Base-by-base conservation (phyloP, 495 filamentous ascomycete genomes). In the Rusavskia elegans region DNA sequence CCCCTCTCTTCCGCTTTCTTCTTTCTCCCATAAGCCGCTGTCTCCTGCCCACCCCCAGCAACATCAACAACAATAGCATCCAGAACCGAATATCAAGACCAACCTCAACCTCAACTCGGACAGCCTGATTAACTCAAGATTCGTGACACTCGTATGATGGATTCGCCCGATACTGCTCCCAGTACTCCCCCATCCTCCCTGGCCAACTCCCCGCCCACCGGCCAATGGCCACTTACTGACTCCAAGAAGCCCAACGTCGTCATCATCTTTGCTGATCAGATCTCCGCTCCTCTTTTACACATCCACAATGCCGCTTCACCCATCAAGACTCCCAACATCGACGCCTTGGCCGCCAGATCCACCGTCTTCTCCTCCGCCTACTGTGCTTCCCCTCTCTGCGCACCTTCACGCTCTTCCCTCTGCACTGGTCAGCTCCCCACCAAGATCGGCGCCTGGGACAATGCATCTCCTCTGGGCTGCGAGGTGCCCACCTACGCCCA, bases 241-340 rank as follows among this genome's bases (percentile, higher is more conserved):
- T 30, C 45, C 36, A 65, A 59, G 25, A 78, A 73, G 63, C 84
- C 82, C 38, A 88, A 88, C 66, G 83, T 88, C 56, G 74, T 88
- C 48, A 86, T 85, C 67, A 86, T 95, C 66, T 90, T 95, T 84
- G 87, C 87, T 42, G 88, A 95, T 68, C 88, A 95, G 69, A 80
- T 95, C 66, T 82, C 88, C 20, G 87, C 88, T 25, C 87, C 87
- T 13, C 71, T 85, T 53, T 77, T 95, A 50, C 85, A 82, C 67
- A 83, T 90, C 60, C 82, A 93, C 70, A 84, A 92, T 65, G 76
- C 82, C 48, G 66, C 75, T 23, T 92, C 86, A 1, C 80, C 77
- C 57, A 89, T 95, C 66, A 81, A 84, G 65, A 95, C 88, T 5
- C 88, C 87, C 35, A 80, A 93, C 66, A 73, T 93, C 51, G 85